Conservation (phyloP, 345 rosid species). For the Erysimum cheiranthoides region DNA sequence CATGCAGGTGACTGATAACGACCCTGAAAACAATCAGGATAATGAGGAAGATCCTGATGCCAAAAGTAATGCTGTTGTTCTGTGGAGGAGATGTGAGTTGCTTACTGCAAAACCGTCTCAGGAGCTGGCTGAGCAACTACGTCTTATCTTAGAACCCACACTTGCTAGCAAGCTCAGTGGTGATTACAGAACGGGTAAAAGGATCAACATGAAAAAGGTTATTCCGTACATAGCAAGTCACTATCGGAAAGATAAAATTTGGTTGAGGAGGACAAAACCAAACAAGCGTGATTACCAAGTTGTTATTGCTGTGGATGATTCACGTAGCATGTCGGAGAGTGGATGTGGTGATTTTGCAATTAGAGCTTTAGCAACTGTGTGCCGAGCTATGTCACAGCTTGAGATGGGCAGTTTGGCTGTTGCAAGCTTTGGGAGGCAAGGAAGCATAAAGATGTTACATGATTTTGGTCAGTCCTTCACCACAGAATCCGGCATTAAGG, state of each 20-base stretch:
- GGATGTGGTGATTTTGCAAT: constrained; percentile 89
- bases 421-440: constrained; percentile 86
- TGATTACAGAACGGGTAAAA: constrained; percentile 92
- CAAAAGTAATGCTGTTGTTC: constrained; percentile 53
- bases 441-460: constrained; percentile 78
- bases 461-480: constrained; percentile 90
- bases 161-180: constrained; percentile 95
- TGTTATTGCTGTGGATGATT: constrained; percentile 91
- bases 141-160: constrained; percentile 93
- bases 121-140: constrained; percentile 93
- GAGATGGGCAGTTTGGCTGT: constrained; percentile 97
- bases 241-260: constrained; percentile 91
- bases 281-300: constrained; percentile 97
- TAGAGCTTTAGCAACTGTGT: constrained; percentile 89
- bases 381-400: constrained; percentile 89
- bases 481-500: constrained; percentile 85
- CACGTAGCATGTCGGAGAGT: constrained; percentile 89
- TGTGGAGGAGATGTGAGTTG: constrained; percentile 87
- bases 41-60: constrained; percentile 55
- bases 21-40: constrained; percentile 51
- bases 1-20: constrained; percentile 56
- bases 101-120: constrained; percentile 79
- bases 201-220: constrained; percentile 98
- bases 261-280: constrained; percentile 95
- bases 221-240: constrained; percentile 97